Conservation (phyloP, 1,284 basidiomycete genomes). For the Flammula alnicola region DNA sequence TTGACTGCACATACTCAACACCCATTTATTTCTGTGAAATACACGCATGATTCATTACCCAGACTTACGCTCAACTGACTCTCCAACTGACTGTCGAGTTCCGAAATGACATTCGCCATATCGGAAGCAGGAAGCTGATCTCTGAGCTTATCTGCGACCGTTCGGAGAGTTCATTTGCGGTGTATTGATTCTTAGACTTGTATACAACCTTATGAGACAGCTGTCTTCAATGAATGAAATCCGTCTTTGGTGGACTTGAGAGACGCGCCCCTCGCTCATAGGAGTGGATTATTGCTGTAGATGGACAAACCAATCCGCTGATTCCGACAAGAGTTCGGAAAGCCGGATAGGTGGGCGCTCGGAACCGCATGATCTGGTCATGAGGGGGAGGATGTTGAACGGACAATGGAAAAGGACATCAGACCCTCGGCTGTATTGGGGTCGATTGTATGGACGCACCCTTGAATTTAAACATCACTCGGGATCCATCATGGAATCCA, state of each 20-base stretch:
- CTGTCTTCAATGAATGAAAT: not conserved
- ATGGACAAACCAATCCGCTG: not conserved
- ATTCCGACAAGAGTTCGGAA: not conserved
- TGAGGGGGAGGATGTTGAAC: conserved; percentile 13
- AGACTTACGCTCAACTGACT: not conserved
- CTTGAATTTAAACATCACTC: conserved; percentile 21
- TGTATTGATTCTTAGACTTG: not conserved
- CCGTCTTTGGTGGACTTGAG: conserved; percentile 5
- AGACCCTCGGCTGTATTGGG: conserved; percentile 16
- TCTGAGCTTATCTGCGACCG: conserved; percentile 2
- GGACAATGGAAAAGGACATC: conserved; percentile 11
- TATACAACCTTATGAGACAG: not conserved
- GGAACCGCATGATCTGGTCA: conserved; percentile 27
- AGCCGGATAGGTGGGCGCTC: not conserved
- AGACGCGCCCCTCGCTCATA: not conserved
- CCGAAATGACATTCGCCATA: not conserved
- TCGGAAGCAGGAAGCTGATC: not conserved
- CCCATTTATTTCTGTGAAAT: too few species aligned
- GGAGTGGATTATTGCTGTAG: not conserved
- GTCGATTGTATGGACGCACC: conserved; percentile 17
- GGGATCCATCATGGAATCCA: conserved; percentile 20
- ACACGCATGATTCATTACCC: conserved; percentile 3
- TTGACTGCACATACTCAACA: too few species aligned
- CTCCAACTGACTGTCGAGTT: too few species aligned
- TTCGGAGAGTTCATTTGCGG: conserved; percentile 1